Evolutionary conservation across 164 flowering plant species (phyloP), one percentile per base, ranked within the genome.

Genomic region (Piper betle): DNA sequence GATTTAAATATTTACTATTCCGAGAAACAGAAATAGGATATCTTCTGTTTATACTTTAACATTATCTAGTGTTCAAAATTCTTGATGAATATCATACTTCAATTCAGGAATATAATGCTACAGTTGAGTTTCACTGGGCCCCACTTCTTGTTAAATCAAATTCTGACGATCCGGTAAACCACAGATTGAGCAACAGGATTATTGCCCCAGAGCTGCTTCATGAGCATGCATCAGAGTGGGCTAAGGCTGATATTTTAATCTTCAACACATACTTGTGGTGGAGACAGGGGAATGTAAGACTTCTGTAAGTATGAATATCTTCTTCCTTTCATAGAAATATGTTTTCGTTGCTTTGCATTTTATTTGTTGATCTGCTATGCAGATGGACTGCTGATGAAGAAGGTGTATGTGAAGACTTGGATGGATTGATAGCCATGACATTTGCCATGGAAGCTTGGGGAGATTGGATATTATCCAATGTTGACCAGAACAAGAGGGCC

Each of bases 251-350:
- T 68, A 84, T 94, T 41, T 72, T 94, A 48, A 75, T 94, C 52
- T 94, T 94, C 71, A 94, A 91, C 64, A 73, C 96, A 15, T 94
- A 91, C 75, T 65, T 94, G 61, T 94, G 99, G 99, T 94, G 99
- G 97, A 82, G 96, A 72, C 96, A 86, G 64, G 94, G 90, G 64
- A 89, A 91, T 7, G 81, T 93, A n/a, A 93, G 89, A 81, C 68
- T 93, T 42, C 65, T 75, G 98, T 92, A 58, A 82, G 91, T 80
- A 37, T 53, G 3, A 53, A 4, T 43, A 43, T 43, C 5, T 7
- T 53, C 5, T 53, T 8, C 6, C 5, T 53, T 53, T 7, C 10
- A n/a, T n/a, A n/a, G 6, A n/a, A 7, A n/a, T 6, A 53, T 53
- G 5, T 17, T 8, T 16, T 8, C 2, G 56, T 4, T n/a, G 19